Percentiles rank a stretch among this genome's conserved stretches.
These are phyloP conservation scores for Bacterosira constricta DNA, from an alignment of 108 stramenopile genomes.

Conservation along the genomic window DNA sequence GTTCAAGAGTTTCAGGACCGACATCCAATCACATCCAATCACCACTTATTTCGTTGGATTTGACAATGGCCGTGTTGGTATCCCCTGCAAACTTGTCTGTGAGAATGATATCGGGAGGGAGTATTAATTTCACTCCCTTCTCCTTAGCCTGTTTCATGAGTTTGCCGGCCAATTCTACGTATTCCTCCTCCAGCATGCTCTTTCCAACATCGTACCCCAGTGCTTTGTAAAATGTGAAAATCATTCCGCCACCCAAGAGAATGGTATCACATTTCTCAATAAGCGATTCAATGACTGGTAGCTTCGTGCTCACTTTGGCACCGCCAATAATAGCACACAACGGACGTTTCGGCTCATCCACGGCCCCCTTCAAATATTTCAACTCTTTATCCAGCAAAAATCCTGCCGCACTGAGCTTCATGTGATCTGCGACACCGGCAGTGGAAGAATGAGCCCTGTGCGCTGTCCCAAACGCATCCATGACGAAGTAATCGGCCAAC, in stretches of 20 bases:
- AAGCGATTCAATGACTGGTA: conserved; percentile 96
- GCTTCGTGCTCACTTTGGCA: conserved; percentile 98
- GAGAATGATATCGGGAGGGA: conserved; percentile 93
- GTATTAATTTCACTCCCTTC: conserved; percentile 93
- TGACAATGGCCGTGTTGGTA: conserved; percentile 79
- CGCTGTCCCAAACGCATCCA: conserved; percentile 99
- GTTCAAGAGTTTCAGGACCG: conserved; percentile 88
- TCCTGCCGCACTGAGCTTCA: conserved; percentile 84
- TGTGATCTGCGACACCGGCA: conserved; percentile 88
- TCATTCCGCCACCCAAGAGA: conserved; percentile 98
- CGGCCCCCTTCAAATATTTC: conserved; percentile 96
- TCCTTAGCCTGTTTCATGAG: conserved; percentile 95
- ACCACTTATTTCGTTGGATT: conserved; percentile 86
- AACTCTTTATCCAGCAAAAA: conserved; percentile 95
- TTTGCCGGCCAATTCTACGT: conserved; percentile 85
- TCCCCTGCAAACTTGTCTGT: conserved; percentile 92
- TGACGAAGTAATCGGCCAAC: conserved; percentile 94
- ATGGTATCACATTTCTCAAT: conserved; percentile 96
- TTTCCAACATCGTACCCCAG: conserved; percentile 89
- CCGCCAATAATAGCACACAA: conserved; percentile 98
- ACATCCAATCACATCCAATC: conserved; percentile 99
- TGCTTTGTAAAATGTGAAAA: conserved; percentile 99
- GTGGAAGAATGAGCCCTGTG: conserved; percentile 98
- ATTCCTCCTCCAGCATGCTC: conserved; percentile 92
- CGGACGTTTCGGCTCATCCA: conserved; percentile 94